phyloP scores from a whole-genome alignment of 257 asterid species.

The Lithospermum erythrorhizon region DNA sequence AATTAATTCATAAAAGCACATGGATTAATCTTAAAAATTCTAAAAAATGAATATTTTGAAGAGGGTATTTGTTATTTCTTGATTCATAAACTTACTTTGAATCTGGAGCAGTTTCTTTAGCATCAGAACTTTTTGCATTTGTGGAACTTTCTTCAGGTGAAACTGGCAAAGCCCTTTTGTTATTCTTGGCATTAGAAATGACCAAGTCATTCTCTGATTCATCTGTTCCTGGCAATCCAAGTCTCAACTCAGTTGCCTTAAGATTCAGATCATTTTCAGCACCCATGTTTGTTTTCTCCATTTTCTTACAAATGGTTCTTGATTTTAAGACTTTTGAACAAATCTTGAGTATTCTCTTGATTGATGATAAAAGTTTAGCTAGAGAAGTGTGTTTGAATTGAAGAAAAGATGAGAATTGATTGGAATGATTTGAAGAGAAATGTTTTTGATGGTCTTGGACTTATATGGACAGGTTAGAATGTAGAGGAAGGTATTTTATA shows the following conservation, averaged over 20 bases:
- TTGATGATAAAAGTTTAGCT: no score
- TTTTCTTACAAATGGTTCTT: slow-evolving; percentile 6
- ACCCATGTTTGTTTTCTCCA: slow-evolving; percentile 22
- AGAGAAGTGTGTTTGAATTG: background rate
- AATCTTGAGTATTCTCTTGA: background rate
- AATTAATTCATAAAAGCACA: background rate
- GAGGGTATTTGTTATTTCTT: background rate
- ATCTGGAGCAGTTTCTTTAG: slow-evolving; percentile 34
- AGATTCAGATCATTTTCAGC: slow-evolving; percentile 38
- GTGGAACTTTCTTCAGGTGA: slow-evolving; percentile 16
- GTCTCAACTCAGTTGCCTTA: slow-evolving; percentile 71
- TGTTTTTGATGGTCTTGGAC: background rate
- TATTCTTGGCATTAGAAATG: slow-evolving; percentile 27
- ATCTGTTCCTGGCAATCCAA: slow-evolving; percentile 65
- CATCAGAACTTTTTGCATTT: slow-evolving; percentile 14
- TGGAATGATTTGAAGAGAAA: background rate
- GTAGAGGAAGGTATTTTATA: slow-evolving; percentile 4
- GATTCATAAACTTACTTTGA: slow-evolving; percentile 41
- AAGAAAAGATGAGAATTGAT: background rate
- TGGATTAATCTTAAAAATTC: background rate
- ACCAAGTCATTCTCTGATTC: slow-evolving; percentile 24
- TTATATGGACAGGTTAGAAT: background rate
- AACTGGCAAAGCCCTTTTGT: slow-evolving; percentile 41
- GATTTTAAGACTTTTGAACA: background rate
- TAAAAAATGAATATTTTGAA: no score